Evolutionary conservation across 345 rosid genomes (phyloP).

Genomic region (Stellera chamaejasme): DNA sequence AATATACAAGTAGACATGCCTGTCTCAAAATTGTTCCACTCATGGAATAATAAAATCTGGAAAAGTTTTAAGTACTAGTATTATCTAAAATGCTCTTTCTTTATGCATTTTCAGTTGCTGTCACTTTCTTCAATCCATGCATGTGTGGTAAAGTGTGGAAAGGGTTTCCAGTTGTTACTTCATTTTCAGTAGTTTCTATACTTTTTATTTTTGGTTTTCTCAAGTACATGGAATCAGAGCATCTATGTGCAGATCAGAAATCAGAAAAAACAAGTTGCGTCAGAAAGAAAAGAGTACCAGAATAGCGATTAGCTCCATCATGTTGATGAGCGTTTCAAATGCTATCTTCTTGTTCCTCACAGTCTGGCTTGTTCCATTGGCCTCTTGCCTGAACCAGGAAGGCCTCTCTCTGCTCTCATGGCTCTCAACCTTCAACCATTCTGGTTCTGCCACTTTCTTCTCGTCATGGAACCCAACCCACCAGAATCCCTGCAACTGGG

Average conservation of each 20-base stretch:
- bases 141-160: constrained; percentile 1
- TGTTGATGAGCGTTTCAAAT: constrained; percentile 42
- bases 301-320: constrained; percentile 20
- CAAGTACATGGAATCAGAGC: constrained; percentile 16
- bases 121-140: constrained; percentile 2
- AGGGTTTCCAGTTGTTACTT: constrained; percentile 6
- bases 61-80: background rate
- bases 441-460: constrained; percentile 40
- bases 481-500: constrained; percentile 60
- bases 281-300: constrained; percentile 30
- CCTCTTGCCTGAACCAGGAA: constrained; percentile 53
- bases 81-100: background rate
- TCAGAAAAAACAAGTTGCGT: constrained; percentile 5
- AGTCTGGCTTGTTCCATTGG: constrained; percentile 33
- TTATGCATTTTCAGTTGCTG: constrained; percentile 3
- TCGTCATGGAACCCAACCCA: constrained; percentile 55
- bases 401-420: constrained; percentile 64
- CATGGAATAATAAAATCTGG: constrained; percentile 5
- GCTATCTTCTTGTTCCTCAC: constrained; percentile 37
- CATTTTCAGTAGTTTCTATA: constrained; percentile 14
- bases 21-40: too few relatives aligned
- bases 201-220: too few relatives aligned
- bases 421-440: constrained; percentile 52
- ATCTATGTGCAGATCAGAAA: constrained; percentile 15
- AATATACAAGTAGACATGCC: too few relatives aligned